Conservation (phyloP, 495 filamentous ascomycete species). For the Aspergillus olivimuriae region DNA sequence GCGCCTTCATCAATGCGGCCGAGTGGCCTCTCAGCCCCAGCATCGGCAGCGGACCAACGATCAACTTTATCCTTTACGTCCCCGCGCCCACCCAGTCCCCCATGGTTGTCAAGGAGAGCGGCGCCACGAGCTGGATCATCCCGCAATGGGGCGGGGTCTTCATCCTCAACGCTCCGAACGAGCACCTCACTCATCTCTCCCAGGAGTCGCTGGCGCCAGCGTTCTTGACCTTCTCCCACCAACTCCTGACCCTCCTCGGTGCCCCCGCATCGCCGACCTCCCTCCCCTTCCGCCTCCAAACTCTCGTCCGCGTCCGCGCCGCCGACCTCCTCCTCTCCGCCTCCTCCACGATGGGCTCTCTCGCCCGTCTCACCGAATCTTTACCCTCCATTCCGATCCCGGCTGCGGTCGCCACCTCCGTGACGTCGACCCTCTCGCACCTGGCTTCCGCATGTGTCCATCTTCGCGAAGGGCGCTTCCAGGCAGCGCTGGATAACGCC, state of each 20-base stretch:
- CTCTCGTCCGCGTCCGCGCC: constrained; percentile 74
- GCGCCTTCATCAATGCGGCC: constrained; percentile 92
- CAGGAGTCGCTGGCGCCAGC: constrained; percentile 65
- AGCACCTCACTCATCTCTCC: constrained; percentile 40
- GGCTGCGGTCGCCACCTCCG: constrained; percentile 74
- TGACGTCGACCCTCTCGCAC: constrained; percentile 70
- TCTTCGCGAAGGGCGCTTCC: constrained; percentile 58
- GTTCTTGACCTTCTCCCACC: constrained; percentile 83
- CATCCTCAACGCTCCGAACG: constrained; percentile 64
- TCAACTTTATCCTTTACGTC: constrained; percentile 93
- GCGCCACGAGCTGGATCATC: constrained; percentile 85
- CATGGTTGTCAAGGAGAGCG: constrained; percentile 59
- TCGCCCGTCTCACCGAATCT: constrained; percentile 78
- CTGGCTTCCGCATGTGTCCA: constrained; percentile 69
- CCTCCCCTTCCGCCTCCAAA: constrained; percentile 78
- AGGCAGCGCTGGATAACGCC: constrained; percentile 67
- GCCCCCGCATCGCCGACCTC: constrained; percentile 72
- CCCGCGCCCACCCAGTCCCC: constrained; percentile 54
- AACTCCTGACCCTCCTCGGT: constrained; percentile 84
- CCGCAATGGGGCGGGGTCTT: constrained; percentile 96
- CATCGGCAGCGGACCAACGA: constrained; percentile 84
- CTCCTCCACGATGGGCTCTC: constrained; percentile 86
- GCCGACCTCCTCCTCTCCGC: constrained; percentile 84
- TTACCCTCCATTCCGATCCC: constrained; percentile 90
- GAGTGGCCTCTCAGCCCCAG: constrained; percentile 96